Evolutionary conservation across 495 filamentous ascomycete species (phyloP).

Genomic region (Aspergillus olivimuriae): DNA sequence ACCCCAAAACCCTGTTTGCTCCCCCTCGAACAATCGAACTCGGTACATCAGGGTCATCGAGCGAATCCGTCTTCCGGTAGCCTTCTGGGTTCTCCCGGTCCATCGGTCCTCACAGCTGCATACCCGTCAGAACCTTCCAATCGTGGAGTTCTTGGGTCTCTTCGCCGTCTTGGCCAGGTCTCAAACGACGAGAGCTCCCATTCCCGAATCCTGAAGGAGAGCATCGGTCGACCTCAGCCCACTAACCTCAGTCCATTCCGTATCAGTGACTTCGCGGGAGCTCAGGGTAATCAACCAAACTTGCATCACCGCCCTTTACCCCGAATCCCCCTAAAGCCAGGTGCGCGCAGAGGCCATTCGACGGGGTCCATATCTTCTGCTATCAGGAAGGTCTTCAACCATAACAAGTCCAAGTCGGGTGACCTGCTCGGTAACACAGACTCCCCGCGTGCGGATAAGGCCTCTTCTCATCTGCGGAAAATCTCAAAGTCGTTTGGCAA

Average conservation of each 20-base stretch:
- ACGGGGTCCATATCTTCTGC: slow-evolving; percentile 2
- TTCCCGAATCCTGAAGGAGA: no score
- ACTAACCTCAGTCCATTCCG: no score
- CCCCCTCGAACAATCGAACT: no score
- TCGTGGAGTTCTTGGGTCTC: not conserved
- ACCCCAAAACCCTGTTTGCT: no score
- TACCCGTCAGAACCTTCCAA: not conserved
- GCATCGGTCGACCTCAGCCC: no score
- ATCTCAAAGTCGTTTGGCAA: not conserved
- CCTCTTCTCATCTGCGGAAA: not conserved
- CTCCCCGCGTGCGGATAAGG: not conserved
- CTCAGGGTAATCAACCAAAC: no score
- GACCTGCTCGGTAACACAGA: not conserved
- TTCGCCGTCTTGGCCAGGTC: not conserved
- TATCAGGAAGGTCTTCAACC: slow-evolving; percentile 9
- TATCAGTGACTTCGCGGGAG: no score
- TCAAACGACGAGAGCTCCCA: not conserved
- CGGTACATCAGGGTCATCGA: not conserved
- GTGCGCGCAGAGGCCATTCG: not conserved
- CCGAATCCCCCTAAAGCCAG: no score
- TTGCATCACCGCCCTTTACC: no score
- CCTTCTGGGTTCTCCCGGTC: not conserved
- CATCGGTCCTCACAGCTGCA: not conserved
- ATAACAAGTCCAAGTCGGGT: not conserved
- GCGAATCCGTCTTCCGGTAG: not conserved